Percentiles rank a stretch among this genome's conserved stretches.
These are phyloP conservation scores for Daldinia loculata DNA, from an alignment of 495 filamentous ascomycete species.

Conservation along the genomic window DNA sequence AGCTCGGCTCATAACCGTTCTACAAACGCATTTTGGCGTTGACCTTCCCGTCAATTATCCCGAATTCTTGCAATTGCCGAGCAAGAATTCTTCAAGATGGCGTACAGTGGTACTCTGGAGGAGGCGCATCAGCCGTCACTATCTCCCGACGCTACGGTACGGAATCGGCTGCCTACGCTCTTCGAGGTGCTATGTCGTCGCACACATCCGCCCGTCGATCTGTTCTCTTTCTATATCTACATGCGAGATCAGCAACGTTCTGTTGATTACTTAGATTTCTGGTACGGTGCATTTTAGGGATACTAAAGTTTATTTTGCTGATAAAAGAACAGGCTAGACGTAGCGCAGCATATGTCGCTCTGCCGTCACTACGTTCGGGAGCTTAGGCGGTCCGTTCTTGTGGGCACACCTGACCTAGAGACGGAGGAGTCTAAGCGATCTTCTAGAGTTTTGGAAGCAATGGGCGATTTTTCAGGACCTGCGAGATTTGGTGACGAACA, in stretches of 20 bases:
- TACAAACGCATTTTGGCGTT: neutral
- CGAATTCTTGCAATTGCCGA: constrained; percentile 5
- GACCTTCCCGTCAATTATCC: constrained; percentile 1
- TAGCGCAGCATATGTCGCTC: constrained; percentile 97
- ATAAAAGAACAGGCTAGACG: constrained; percentile 81
- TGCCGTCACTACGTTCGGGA: constrained; percentile 98
- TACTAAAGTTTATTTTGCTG: constrained; percentile 11
- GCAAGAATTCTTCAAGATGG: constrained; percentile 46
- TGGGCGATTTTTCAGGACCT: constrained; percentile 68
- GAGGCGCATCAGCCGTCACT: constrained; percentile 50
- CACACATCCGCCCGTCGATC: constrained; percentile 90
- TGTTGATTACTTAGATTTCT: constrained; percentile 98
- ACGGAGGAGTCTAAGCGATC: constrained; percentile 82
- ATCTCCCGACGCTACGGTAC: constrained; percentile 57
- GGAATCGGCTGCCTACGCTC: constrained; percentile 89
- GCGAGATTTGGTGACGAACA: constrained; percentile 61
- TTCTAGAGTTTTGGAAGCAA: constrained; percentile 76
- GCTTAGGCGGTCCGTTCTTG: constrained; percentile 88
- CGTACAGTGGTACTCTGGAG: constrained; percentile 37
- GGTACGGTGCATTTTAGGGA: constrained; percentile 62
- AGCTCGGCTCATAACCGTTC: constrained; percentile 8
- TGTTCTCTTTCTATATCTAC: constrained; percentile 99
- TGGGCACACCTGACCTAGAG: constrained; percentile 91
- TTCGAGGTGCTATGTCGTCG: constrained; percentile 93
- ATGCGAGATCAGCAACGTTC: constrained; percentile 98